A percentile compares a stretch with the other conserved stretches of the same genome.
Evolutionary conservation across 768 basidiomycete species (phyloP).

Genomic region (Pluteus cervinus): DNA sequence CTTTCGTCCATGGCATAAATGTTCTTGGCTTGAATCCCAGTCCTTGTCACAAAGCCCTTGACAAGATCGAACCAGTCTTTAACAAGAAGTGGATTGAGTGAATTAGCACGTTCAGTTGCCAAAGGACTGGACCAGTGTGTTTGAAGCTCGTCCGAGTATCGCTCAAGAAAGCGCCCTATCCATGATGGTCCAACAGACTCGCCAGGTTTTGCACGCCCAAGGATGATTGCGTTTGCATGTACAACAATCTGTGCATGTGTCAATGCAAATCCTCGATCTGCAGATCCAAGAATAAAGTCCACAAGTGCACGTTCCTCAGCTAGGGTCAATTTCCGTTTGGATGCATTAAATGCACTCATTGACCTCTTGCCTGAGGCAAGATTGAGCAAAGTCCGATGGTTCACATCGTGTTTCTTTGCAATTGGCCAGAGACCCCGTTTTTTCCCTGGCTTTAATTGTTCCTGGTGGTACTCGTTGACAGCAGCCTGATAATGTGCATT

Average conservation of each 20-base stretch:
- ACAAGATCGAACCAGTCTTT: conserved; percentile 26
- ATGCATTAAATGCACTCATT: conserved; percentile 15
- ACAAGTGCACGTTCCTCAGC: conserved; percentile 23
- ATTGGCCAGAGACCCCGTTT: conserved; percentile 5
- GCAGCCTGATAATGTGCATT: conserved; percentile 7
- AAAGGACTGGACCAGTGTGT: conserved; percentile 27
- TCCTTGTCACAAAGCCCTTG: conserved; percentile 15
- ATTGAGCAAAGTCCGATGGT: conserved; percentile 10
- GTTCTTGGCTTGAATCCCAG: conserved; percentile 14
- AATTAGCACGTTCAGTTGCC: conserved; percentile 19
- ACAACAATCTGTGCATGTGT: conserved; percentile 11
- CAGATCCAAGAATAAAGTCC: conserved; percentile 18
- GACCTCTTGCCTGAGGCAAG: conserved; percentile 13
- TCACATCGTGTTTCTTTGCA: conserved; percentile 10
- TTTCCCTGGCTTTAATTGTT: conserved; percentile 7
- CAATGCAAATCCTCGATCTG: conserved; percentile 21
- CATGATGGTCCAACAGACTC: conserved; percentile 20
- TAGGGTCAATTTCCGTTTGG: conserved; percentile 19
- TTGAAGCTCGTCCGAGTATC: conserved; percentile 20
- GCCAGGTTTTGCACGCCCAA: conserved; percentile 9
- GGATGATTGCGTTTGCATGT: conserved; percentile 21
- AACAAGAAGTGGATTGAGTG: conserved; percentile 22
- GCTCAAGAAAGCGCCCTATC: conserved; percentile 19
- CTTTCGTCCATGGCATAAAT: conserved; percentile 35
- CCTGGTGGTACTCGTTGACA: conserved; percentile 8